These are phyloP conservation scores for Taphrina deformans DNA, from an alignment of 1,139 yeast species.

Conservation along the genomic window DNA sequence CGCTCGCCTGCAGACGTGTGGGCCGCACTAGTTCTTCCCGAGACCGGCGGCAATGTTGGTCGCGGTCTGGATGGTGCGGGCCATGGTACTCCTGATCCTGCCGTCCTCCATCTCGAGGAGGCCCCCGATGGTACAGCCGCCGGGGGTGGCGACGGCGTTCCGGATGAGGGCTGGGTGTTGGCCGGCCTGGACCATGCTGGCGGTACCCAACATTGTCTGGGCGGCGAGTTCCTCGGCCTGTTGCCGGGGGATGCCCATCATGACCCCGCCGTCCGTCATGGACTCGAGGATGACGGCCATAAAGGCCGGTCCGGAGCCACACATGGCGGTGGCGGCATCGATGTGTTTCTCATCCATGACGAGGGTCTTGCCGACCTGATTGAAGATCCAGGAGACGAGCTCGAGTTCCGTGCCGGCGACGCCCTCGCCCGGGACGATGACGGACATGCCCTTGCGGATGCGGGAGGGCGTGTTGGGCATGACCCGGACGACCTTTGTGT, in stretches of 20 bases:
- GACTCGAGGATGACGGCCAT: conserved; percentile 87
- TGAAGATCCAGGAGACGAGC: conserved; percentile 62
- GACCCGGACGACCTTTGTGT: conserved; percentile 68
- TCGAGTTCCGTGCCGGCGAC: conserved; percentile 51
- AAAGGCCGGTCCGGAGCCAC: conserved; percentile 97
- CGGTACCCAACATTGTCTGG: conserved; percentile 90
- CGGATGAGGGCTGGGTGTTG: conserved; percentile 86
- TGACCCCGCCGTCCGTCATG: conserved; percentile 88
- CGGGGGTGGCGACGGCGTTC: conserved; percentile 93
- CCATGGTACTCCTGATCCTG: conserved; percentile 81
- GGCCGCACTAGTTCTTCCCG: conserved; percentile 49
- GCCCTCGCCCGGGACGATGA: conserved; percentile 62
- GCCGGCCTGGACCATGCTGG: conserved; percentile 68
- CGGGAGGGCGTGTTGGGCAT: conserved; percentile 97
- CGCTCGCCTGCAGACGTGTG: too few relatives aligned
- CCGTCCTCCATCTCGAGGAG: conserved; percentile 87
- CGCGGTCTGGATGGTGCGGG: conserved; percentile 88
- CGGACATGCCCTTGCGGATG: conserved; percentile 88
- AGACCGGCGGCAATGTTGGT: conserved; percentile 77
- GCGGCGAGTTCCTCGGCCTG: conserved; percentile 89
- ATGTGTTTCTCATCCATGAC: conserved; percentile 68
- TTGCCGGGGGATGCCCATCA: conserved; percentile 89
- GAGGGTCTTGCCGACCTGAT: conserved; percentile 56
- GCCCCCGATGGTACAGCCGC: conserved; percentile 97
- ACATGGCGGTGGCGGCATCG: conserved; percentile 94